phyloP scores from a whole-genome alignment of 192 early-diverging fungal species.

The Rhizoclosmatium sp. region DNA sequence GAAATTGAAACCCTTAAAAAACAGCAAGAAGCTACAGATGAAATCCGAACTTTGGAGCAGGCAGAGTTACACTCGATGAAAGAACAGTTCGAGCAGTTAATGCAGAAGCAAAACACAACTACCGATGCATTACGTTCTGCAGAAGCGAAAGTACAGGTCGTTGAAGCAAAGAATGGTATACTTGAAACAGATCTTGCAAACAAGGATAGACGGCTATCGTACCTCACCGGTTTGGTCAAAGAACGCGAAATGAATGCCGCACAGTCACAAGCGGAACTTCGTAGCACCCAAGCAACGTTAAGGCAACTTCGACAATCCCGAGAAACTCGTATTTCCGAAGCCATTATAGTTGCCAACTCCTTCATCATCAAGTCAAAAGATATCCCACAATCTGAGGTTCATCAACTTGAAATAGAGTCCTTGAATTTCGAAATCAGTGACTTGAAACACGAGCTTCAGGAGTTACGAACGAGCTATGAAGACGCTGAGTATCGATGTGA shows the following conservation, averaged over 20 bases:
- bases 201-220: slow-evolving; percentile 3
- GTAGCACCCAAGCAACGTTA: too few relatives aligned
- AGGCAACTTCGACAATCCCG: slow-evolving; percentile 19
- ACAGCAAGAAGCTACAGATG: too few relatives aligned
- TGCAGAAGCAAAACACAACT: neutral
- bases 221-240: neutral
- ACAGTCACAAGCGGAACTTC: neutral
- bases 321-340: slow-evolving; percentile 12
- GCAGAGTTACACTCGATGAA: neutral
- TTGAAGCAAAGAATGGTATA: neutral
- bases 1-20: too few relatives aligned
- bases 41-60: too few relatives aligned
- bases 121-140: neutral
- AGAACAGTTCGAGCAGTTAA: neutral
- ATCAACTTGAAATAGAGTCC: slow-evolving; percentile 13
- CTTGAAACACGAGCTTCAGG: neutral
- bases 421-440: neutral
- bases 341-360: neutral
- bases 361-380: neutral
- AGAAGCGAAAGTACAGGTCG: neutral
- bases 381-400: neutral
- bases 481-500: slow-evolving; percentile 24
- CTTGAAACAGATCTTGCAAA: slow-evolving; percentile 10
- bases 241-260: neutral
- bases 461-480: slow-evolving; percentile 16